These are phyloP conservation scores for Casaregolazyma lundiana DNA, from an alignment of 1,139 yeast species.

Conservation along the genomic window DNA sequence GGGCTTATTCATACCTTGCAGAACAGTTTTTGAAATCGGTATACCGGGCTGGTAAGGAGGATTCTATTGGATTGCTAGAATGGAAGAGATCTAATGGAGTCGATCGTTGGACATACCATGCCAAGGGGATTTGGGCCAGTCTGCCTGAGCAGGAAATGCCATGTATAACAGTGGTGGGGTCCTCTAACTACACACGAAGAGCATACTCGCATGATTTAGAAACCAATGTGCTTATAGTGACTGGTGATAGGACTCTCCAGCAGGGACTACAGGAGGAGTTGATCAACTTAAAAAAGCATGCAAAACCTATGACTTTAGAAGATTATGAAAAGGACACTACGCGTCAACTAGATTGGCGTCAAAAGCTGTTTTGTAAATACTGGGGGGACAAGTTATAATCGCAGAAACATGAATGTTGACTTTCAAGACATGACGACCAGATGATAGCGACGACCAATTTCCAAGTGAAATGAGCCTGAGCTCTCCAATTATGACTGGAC, in stretches of 20 bases:
- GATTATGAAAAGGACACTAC: conserved; percentile 57
- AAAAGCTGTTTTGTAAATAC: conserved; percentile 40
- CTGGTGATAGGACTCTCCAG: conserved; percentile 61
- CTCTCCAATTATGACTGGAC: no score
- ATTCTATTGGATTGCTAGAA: conserved; percentile 51
- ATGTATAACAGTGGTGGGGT: conserved; percentile 76
- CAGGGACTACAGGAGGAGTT: conserved; percentile 57
- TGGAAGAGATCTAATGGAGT: conserved; percentile 73
- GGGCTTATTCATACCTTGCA: conserved; percentile 78
- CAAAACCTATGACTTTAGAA: conserved; percentile 47
- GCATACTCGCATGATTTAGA: conserved; percentile 87
- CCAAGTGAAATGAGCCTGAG: no score
- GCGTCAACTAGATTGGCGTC: conserved; percentile 61
- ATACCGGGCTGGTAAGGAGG: conserved; percentile 38
- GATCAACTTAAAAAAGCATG: conserved; percentile 51
- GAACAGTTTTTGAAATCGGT: conserved; percentile 61
- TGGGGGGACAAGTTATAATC: conserved; percentile 62
- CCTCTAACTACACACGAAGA: conserved; percentile 88
- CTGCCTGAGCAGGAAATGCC: conserved; percentile 52
- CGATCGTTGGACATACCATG: conserved; percentile 96
- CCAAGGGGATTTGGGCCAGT: conserved; percentile 92
- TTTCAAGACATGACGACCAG: no score
- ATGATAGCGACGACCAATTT: no score
- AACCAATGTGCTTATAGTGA: conserved; percentile 73
- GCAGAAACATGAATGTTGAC: no score